Percentiles rank a stretch among this genome's conserved stretches.
These are phyloP conservation scores for Taiozyma sp. DNA, from an alignment of 1,139 yeast genomes.

Conservation along the genomic window DNA sequence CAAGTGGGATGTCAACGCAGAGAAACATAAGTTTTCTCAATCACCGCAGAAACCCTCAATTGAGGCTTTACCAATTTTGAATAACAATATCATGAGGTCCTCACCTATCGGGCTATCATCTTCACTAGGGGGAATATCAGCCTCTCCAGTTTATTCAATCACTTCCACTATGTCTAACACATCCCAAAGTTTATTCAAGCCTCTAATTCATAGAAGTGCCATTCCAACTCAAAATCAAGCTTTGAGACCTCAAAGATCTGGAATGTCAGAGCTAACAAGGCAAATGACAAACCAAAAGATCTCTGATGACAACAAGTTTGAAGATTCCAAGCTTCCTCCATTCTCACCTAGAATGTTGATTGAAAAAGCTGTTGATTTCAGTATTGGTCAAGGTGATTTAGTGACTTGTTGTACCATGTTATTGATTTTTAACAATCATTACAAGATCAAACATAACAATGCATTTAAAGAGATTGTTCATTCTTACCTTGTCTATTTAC, in stretches of 20 bases:
- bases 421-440: conserved; percentile 46
- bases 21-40: conserved; percentile 4
- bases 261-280: conserved; percentile 20
- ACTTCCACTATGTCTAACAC: conserved; percentile 20
- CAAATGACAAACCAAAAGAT: conserved; percentile 19
- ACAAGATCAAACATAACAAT: conserved; percentile 24
- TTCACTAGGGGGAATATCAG: conserved; percentile 14
- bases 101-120: conserved; percentile 5
- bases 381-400: conserved; percentile 57
- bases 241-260: conserved; percentile 17
- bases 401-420: conserved; percentile 58
- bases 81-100: not conserved
- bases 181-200: conserved; percentile 11
- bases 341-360: conserved; percentile 43
- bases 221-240: conserved; percentile 6
- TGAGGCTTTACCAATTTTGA: conserved; percentile 10
- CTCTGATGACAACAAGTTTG: conserved; percentile 6
- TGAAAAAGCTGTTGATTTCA: conserved; percentile 46
- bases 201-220: conserved; percentile 3
- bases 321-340: conserved; percentile 32
- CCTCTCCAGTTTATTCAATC: conserved; percentile 23
- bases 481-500: conserved; percentile 53
- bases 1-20: conserved; percentile 18
- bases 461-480: conserved; percentile 47
- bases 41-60: conserved; percentile 11